A percentile compares a stretch with the other conserved stretches of the same genome.
Conservation (phyloP, 352 stramenopile genomes). For the Phytophthora ramorum region DNA sequence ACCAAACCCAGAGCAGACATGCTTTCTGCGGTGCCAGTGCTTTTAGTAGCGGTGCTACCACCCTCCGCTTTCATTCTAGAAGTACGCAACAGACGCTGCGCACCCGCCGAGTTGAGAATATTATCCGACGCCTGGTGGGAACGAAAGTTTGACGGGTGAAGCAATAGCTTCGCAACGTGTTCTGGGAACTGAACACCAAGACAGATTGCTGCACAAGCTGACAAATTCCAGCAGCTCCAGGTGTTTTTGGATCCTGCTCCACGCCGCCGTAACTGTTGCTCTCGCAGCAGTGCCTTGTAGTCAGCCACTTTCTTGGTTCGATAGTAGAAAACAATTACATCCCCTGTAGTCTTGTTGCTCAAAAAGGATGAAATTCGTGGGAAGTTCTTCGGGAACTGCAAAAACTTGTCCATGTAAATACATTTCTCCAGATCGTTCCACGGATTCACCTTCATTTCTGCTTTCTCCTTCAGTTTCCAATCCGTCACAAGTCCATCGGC, state of each 20-base stretch:
- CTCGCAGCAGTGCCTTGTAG: slow-evolving; percentile 95
- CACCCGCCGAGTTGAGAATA: slow-evolving; percentile 80
- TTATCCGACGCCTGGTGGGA: slow-evolving; percentile 89
- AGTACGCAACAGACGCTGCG: slow-evolving; percentile 52
- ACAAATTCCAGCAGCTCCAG: slow-evolving; percentile 90
- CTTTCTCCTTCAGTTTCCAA: slow-evolving; percentile 70
- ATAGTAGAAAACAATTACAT: slow-evolving; percentile 99
- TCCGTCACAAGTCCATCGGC: slow-evolving; percentile 67
- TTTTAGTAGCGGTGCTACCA: slow-evolving; percentile 8
- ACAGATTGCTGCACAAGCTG: slow-evolving; percentile 80
- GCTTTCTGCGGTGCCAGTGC: slow-evolving; percentile 4
- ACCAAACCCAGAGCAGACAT: slow-evolving; percentile 39
- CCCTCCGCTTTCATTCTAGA: slow-evolving; percentile 20
- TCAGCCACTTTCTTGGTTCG: slow-evolving; percentile 97
- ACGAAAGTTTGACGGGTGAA: slow-evolving; percentile 85
- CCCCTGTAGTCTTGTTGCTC: slow-evolving; percentile 95
- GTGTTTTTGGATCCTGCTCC: slow-evolving; percentile 89
- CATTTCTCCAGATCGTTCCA: slow-evolving; percentile 99
- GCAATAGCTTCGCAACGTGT: slow-evolving; percentile 65
- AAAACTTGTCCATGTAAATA: slow-evolving; percentile 99
- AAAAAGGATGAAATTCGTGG: slow-evolving; percentile 94
- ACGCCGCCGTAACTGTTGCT: slow-evolving; percentile 87
- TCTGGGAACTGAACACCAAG: slow-evolving; percentile 85
- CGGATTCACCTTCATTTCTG: slow-evolving; percentile 90
- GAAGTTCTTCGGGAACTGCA: slow-evolving; percentile 99